Evolutionary conservation across 768 basidiomycete species (phyloP), one percentile per base, ranked within the genome.

Genomic region (Termitomyces sp.): DNA sequence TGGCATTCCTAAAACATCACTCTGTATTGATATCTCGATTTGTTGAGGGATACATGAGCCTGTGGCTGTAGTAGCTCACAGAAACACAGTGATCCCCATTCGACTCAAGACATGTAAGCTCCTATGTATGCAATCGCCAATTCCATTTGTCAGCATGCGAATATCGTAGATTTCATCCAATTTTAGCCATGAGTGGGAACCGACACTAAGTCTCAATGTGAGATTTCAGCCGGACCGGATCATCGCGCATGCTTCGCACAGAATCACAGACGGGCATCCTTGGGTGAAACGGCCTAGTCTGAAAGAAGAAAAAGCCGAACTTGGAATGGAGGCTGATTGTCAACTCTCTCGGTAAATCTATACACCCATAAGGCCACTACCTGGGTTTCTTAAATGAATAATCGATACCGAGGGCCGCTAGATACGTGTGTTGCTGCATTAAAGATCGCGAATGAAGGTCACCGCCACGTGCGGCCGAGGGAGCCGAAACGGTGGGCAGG

Each of bases 191-290:
- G 38, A 37, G 19, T 53, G 31, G 5, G 44, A 45, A 47, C 35
- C 30, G 37, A 23, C 41, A 30, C 43, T 28, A 43, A 42, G 21
- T 21, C 23, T 17, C 50, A 28, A 59, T 37, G 47, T 26, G 55
- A 51, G 33, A 52, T 33, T 46, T 50, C 33, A 47, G 47, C 59
- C 35, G 59, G 59, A 40, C 52, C 59, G 59, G 59, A 60, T 53
- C 59, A 56, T 56, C 40, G 38, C 21, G 19, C 37, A 31, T 8
- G 28, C 14, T 26, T 53, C 33, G 15, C 21, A 28, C 40, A 31
- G 51, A 57, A 43, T 33, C 45, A 57, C 56, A n/a, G 33, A 33
- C 31, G 51, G 51, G 45, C 50, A n/a, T 46, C 44, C 50, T 42
- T 40, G 43, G 43, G 35, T 57, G 50, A 57, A 53, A 57, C 56